Evolutionary conservation across 805 yeast species (phyloP), one percentile per base, ranked within the genome.

Genomic region (Ogataea ganodermae): DNA sequence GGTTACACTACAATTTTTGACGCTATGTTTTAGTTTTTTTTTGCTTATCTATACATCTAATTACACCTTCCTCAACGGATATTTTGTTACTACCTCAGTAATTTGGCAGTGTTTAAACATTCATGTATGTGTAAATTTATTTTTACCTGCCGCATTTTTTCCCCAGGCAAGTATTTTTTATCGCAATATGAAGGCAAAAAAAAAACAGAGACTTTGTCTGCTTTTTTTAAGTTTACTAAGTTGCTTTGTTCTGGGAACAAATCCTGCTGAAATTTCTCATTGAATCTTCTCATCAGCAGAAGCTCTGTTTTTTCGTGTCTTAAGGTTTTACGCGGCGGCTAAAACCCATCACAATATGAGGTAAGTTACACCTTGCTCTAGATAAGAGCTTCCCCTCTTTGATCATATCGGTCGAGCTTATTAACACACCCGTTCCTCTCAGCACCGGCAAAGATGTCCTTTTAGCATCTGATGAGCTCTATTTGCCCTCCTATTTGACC

Each of bases 401-500:
- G 28, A 10, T 10, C 28, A 12, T 38, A 26, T 26, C 42, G 32
- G 32, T 4, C 24, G 8, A 17, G 17, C 22, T 26, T 26, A 38
- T 24, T 38, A 26, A 38, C 42, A 33, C n/a, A 33, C 5, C 18
- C 12, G 33, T 5, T 20, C 31, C 3, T n/a, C 9, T 28, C 31
- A 24, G 21, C 32, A 16, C 16, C 32, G 12, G 20, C 27, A 18
- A 38, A 10, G 23, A 38, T 33, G 5, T 17, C 2, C 18, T 10
- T 26, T 13, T 18, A 17, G 23, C 42, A 10, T 16, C 42, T 4
- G 35, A 18, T 16, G 45, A 40, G 39, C 27, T 32, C 14, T n/a
- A 32, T 13, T 16, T 62, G 18, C 66, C 66, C 14, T 57, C 64
- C 2, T 62, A 62, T 42, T 40, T 61, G 4, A 22, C 44, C 3